Base-by-base conservation (phyloP, 768 basidiomycete genomes). In the Pulveroboletus sp. region DNA sequence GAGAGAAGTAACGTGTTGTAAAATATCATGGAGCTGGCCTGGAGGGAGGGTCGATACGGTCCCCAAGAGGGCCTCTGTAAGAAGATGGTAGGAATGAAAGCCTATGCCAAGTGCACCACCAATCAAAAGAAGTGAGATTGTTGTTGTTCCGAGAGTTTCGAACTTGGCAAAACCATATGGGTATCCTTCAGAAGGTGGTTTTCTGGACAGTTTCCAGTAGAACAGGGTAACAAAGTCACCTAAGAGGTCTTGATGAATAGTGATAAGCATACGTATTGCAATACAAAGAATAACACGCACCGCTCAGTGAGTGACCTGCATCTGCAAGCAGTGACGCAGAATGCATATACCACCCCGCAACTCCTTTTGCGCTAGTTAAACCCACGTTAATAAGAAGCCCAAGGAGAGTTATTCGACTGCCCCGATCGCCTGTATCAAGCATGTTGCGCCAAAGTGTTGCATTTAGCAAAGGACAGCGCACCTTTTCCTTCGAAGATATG, bases 151-250 rank as follows among this genome's bases (percentile, higher is more conserved):
- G 21, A 97, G 74, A 5, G 93, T 93, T 69, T 99, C 95, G 57
- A 93, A 95, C 69, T 98, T 97, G 56, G 87, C 87, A 60, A 90
- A 88, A 14, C 92, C 90, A 54, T 85, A 93, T 1, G 93, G 93
- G 65, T 92, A 97, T 56, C 69, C 73, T 55, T 73, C 77, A 8
- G 88, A 85, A 9, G 93, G 88, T n/a, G 86, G 80, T 62, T 79
- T 80, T 44, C 92, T 79, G 1, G 90, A 92, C 32, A 93, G 73
- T 44, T 82, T 82, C 89, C 91, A 96, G 63, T 84, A 89, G 55
- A 88, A 84, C 9, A 98, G 76, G 5, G 90, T 93, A 48, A 94
- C 91, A 62, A 94, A 84, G 72, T 94, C 96, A 21, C 90, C 93
- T 49, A 94, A 69, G 17, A 95, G 73, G 69, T 93, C 88, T 87